phyloP scores from a whole-genome alignment of 352 stramenopile species.

The Pythium dissimile region DNA sequence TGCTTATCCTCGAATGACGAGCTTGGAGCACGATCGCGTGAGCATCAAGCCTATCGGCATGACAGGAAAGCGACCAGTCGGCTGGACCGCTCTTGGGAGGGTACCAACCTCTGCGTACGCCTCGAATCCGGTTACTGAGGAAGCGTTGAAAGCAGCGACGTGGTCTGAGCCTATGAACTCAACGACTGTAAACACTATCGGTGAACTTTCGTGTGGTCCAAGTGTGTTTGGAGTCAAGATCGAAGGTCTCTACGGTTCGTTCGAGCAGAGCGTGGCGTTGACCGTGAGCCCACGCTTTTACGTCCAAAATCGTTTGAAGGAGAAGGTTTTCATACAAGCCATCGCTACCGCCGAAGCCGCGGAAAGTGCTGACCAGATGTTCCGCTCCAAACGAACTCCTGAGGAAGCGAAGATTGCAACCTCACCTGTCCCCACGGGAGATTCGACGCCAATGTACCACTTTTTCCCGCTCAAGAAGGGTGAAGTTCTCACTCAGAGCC shows the following conservation, averaged over 20 bases:
- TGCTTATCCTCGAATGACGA: constrained; percentile 57
- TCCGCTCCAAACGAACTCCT: constrained; percentile 55
- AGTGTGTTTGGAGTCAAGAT: constrained; percentile 82
- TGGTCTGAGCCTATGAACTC: constrained; percentile 85
- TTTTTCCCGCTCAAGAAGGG: constrained; percentile 74
- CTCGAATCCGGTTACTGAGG: constrained; percentile 45
- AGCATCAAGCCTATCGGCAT: constrained; percentile 61
- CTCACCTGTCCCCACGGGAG: constrained; percentile 47
- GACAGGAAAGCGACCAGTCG: constrained; percentile 42
- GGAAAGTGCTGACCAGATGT: constrained; percentile 62
- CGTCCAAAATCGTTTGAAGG: constrained; percentile 77
- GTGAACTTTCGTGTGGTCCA: constrained; percentile 65
- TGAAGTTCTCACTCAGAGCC: constrained; percentile 42
- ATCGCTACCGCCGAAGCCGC: constrained; percentile 63
- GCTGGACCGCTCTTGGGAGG: constrained; percentile 55
- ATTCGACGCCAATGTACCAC: constrained; percentile 71
- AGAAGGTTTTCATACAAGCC: constrained; percentile 73
- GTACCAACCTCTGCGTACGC: constrained; percentile 50
- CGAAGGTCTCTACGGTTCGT: constrained; percentile 76
- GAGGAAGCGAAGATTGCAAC: constrained; percentile 58
- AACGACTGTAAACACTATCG: constrained; percentile 82
- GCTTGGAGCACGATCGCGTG: constrained; percentile 57
- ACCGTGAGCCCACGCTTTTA: constrained; percentile 81
- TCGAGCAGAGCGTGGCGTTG: constrained; percentile 70
- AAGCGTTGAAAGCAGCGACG: constrained; percentile 52